Conservation (phyloP, 1,284 basidiomycete species). For the Mycosarcoma maydis region DNA sequence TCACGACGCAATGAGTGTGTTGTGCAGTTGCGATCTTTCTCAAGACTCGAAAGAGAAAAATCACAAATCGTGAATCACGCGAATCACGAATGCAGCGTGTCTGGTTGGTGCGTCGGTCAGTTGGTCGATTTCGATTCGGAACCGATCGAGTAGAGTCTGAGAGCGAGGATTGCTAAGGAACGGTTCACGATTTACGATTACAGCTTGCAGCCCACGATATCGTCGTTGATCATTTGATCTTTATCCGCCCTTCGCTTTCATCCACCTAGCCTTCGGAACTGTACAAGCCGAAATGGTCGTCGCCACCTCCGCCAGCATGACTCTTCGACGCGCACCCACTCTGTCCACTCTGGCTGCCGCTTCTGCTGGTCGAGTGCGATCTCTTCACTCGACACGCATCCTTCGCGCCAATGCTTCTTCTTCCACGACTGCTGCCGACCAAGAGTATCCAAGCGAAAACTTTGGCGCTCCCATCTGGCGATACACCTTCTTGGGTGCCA, state of each 20-base stretch:
- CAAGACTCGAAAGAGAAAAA: neutral
- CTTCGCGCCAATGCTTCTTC: conserved; percentile 26
- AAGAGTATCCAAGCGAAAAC: conserved; percentile 40
- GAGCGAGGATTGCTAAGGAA: neutral
- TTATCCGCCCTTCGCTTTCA: conserved; percentile 10
- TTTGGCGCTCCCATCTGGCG: conserved; percentile 60
- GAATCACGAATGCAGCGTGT: neutral
- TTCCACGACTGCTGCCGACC: conserved; percentile 27
- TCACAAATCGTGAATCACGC: too few species aligned
- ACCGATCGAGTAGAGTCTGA: conserved; percentile 7
- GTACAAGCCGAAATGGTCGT: conserved; percentile 21
- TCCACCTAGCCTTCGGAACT: neutral
- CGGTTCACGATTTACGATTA: too few species aligned
- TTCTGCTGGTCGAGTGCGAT: conserved; percentile 26
- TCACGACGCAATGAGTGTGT: conserved; percentile 1
- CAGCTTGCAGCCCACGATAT: conserved; percentile 1
- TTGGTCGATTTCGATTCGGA: too few species aligned
- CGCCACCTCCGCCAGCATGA: conserved; percentile 17
- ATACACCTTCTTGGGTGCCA: conserved; percentile 43
- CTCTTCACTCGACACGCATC: conserved; percentile 39
- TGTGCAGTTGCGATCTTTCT: conserved; percentile 4
- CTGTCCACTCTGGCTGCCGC: conserved; percentile 3
- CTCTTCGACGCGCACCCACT: conserved; percentile 22
- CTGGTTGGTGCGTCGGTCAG: neutral
- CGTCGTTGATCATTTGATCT: conserved; percentile 1